Percentiles rank a stretch among this genome's conserved stretches.
Evolutionary conservation across 2,329 filamentous ascomycete species (phyloP).

Genomic region (Xylaria sp.): DNA sequence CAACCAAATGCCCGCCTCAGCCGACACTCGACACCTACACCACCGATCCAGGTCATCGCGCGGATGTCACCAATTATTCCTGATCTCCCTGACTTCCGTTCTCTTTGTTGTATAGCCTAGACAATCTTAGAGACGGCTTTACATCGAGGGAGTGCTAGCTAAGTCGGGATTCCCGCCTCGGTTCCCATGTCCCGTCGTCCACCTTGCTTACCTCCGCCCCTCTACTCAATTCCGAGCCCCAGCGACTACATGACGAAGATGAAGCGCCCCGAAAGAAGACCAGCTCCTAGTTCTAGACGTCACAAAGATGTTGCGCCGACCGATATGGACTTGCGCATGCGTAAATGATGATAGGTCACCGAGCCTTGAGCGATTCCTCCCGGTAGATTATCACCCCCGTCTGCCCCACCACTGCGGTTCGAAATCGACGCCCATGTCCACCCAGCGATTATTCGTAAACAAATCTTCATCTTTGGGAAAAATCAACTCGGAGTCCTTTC

Average conservation of each 20-base stretch:
- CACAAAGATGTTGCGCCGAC: background rate
- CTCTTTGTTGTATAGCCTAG: background rate
- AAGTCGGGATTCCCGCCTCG: background rate
- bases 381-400: slow-evolving; percentile 1
- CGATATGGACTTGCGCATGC: slow-evolving; percentile 1
- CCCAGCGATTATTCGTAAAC: background rate
- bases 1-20: background rate
- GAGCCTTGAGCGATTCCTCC: background rate
- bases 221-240: background rate
- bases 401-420: slow-evolving; percentile 12
- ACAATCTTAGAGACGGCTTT: background rate
- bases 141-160: background rate
- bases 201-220: slow-evolving; percentile 4
- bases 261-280: background rate
- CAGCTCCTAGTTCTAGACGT: background rate
- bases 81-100: background rate
- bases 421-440: slow-evolving; percentile 1
- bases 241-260: slow-evolving; percentile 1
- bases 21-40: slow-evolving; percentile 2
- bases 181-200: background rate
- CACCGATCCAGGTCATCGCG: background rate
- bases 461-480: background rate
- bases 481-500: background rate
- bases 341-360: slow-evolving; percentile 9
- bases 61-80: background rate